Percentiles rank a stretch among this genome's conserved stretches.
These are phyloP conservation scores for Effrenium voratum DNA, from an alignment of 73 alveolate genomes.

Conservation along the genomic window DNA sequence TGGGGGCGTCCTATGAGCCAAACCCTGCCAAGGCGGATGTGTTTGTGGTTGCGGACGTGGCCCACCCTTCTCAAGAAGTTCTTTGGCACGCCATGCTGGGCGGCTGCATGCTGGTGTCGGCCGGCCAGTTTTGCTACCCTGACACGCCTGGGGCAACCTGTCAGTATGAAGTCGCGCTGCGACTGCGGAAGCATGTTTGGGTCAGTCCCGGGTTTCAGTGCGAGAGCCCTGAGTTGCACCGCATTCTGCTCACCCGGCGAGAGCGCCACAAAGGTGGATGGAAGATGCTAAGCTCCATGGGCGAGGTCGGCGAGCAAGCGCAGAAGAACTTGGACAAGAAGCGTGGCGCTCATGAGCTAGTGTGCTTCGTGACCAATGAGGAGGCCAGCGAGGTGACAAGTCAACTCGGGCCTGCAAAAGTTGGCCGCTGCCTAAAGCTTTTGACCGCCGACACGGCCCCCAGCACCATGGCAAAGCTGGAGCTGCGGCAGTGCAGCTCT, in stretches of 20 bases:
- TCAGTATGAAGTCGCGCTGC: background rate
- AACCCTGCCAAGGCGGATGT: background rate
- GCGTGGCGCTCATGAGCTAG: no score
- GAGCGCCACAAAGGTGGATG: background rate
- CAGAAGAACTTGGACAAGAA: no score
- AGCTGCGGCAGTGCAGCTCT: no score
- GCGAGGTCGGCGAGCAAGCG: no score
- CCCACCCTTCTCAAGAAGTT: background rate
- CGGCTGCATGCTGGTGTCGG: background rate
- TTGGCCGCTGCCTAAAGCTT: no score
- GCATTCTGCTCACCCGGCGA: background rate
- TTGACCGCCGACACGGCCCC: no score
- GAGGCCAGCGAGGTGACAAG: no score
- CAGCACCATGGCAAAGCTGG: no score
- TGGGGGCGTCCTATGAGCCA: background rate
- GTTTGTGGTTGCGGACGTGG: background rate
- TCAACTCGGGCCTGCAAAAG: no score
- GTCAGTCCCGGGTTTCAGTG: background rate
- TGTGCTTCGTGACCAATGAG: no score
- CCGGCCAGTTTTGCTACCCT: background rate
- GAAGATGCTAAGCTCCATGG: background rate
- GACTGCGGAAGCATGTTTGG: background rate
- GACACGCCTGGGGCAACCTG: slow-evolving; percentile 1
- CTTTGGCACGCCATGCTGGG: slow-evolving; percentile 23
- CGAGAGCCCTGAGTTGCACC: background rate